Evolutionary conservation across 805 yeast genomes (phyloP), one percentile per base, ranked within the genome.

Genomic region (Soucietia sequanensis): DNA sequence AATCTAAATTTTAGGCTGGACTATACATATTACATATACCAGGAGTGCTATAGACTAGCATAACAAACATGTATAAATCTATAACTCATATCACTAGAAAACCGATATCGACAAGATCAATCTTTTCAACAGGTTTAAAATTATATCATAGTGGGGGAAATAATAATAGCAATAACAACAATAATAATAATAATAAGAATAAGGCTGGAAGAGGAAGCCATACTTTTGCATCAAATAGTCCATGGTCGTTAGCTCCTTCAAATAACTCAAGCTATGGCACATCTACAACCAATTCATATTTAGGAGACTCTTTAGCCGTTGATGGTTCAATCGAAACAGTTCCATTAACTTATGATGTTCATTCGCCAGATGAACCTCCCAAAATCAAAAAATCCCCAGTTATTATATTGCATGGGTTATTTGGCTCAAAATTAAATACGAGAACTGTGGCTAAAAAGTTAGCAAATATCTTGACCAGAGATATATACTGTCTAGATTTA

Each of bases 361-460:
- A 68, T 50, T 46, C 48, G 13, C 65, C 67, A 4, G 46, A 44
- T 22, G 26, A 29, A 2, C 55, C 37, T 6, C 44, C 61, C 10
- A 15, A 39, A 9, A 19, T 34, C 6, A 31, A 31, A n/a, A 54
- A 61, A 43, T 62, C 81, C 1, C 95, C 96, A 1, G 65, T 91
- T 9, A 62, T 93, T 20, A 77, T 91, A 18, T 59, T 90, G 26
- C 99, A 91, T 56, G 99, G 98, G 0, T 61, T 91, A 8, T 87
- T 93, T 59, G 99, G 98, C 2, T 79, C 84, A 34, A 84, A 78
- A 47, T 49, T 75, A n/a, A 91, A 89, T 58, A 87, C 86, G 50
- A 65, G 96, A 39, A 68, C 87, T 0, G 86, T 90, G n/a, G 85
- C 88, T 7, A 77, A 76, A 49, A 71, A 68, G 34, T 56, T 83